These are phyloP conservation scores for Oligophagozyma castellii DNA, from an alignment of 1,139 yeast genomes.

Conservation along the genomic window DNA sequence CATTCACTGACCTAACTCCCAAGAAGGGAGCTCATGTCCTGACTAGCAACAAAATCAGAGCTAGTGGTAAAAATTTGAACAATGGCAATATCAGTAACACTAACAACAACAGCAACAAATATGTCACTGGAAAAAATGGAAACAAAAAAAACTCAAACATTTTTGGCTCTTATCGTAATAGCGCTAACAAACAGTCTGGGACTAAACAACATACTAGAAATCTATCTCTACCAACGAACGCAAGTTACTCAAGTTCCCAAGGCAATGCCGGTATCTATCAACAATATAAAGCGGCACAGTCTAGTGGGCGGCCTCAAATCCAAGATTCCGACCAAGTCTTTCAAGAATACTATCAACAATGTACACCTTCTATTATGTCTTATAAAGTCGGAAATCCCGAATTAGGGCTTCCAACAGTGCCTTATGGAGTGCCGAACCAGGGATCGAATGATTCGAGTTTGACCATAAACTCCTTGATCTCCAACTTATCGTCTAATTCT, in stretches of 20 bases:
- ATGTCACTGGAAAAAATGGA: constrained; percentile 2
- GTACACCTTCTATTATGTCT: not conserved
- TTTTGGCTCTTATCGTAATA: no score
- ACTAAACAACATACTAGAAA: constrained; percentile 21
- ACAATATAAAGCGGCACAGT: no score
- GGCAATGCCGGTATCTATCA: constrained; percentile 22
- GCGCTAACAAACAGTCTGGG: constrained; percentile 4
- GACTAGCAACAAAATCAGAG: constrained; percentile 3
- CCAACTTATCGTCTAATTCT: not conserved
- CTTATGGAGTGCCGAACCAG: not conserved
- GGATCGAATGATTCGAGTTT: not conserved
- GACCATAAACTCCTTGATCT: not conserved
- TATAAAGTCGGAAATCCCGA: not conserved
- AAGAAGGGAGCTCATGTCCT: constrained; percentile 5
- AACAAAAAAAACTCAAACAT: constrained; percentile 3
- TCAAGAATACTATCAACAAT: no score
- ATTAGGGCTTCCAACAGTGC: not conserved
- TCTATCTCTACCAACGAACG: constrained; percentile 20
- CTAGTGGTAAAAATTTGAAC: no score
- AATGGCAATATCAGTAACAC: constrained; percentile 1
- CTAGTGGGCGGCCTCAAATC: no score
- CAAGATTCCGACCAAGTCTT: not conserved
- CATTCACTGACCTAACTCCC: constrained; percentile 12
- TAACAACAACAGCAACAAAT: constrained; percentile 3
- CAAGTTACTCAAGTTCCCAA: constrained; percentile 15